phyloP scores from a whole-genome alignment of 208 protist species.

The Leishmania lainsoni region DNA sequence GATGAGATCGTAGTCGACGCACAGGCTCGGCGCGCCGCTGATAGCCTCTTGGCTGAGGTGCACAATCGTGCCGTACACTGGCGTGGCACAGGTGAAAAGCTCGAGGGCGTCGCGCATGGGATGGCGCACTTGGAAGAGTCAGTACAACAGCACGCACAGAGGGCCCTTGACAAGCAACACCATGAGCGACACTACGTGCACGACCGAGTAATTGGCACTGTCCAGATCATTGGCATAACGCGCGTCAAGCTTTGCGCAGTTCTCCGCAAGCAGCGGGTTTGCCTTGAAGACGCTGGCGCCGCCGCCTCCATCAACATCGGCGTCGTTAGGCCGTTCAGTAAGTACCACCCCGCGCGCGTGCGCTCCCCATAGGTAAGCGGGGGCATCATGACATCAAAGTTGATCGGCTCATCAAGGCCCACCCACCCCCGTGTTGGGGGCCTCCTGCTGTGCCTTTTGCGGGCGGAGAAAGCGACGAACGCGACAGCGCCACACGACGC shows the following conservation, averaged over 20 bases:
- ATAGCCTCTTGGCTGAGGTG: slow-evolving; percentile 70
- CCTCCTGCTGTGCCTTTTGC: slow-evolving; percentile 21
- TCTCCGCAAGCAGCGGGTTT: slow-evolving; percentile 52
- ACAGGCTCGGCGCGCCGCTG: slow-evolving; percentile 62
- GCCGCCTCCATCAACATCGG: slow-evolving; percentile 79
- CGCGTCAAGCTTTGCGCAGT: slow-evolving; percentile 72
- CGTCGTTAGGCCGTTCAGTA: slow-evolving; percentile 76
- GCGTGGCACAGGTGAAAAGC: slow-evolving; percentile 71
- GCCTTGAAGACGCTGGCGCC: slow-evolving; percentile 70
- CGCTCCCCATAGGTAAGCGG: slow-evolving; percentile 56
- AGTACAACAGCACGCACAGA: slow-evolving; percentile 72
- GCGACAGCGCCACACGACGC: slow-evolving; percentile 24
- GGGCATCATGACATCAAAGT: slow-evolving; percentile 39
- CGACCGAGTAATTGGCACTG: slow-evolving; percentile 44
- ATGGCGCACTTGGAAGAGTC: slow-evolving; percentile 50
- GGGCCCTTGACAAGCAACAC: slow-evolving; percentile 67
- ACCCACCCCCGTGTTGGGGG: slow-evolving; percentile 8
- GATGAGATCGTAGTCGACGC: slow-evolving; percentile 59
- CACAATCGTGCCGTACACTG: slow-evolving; percentile 67
- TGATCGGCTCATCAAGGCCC: slow-evolving; percentile 4
- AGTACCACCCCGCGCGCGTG: slow-evolving; percentile 71
- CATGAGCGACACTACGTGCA: slow-evolving; percentile 71
- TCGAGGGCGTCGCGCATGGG: slow-evolving; percentile 66
- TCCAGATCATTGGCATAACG: slow-evolving; percentile 57
- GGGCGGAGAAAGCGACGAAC: slow-evolving; percentile 22